Evolutionary conservation across 2,329 filamentous ascomycete species (phyloP).

Genomic region (Drechslera avenae): DNA sequence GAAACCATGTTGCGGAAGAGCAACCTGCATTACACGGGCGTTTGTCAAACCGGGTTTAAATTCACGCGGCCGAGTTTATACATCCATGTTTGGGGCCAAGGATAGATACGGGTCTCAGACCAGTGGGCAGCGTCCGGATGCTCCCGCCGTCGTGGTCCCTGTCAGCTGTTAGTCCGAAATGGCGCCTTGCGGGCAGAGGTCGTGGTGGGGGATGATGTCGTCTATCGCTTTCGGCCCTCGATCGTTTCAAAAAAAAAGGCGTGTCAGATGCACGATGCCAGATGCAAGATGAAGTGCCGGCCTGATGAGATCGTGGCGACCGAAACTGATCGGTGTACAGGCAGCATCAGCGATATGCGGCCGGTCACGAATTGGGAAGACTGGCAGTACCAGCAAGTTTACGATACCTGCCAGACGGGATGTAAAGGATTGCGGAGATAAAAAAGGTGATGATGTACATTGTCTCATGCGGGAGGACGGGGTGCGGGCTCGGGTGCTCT

Average conservation of each 20-base stretch:
- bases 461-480: too few species aligned
- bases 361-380: slow-evolving; percentile 5
- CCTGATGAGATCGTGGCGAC: not conserved
- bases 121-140: slow-evolving; percentile 1
- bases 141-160: slow-evolving; percentile 9
- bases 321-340: not conserved
- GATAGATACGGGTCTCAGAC: slow-evolving; percentile 2
- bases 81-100: not conserved
- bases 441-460: not conserved
- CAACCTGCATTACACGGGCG: too few species aligned
- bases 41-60: not conserved
- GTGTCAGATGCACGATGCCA: not conserved
- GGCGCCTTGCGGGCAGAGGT: not conserved
- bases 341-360: slow-evolving; percentile 1
- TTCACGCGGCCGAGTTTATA: not conserved
- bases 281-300: not conserved
- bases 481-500: too few species aligned
- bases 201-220: slow-evolving; percentile 1
- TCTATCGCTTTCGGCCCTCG: not conserved
- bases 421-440: slow-evolving; percentile 3
- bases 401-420: not conserved
- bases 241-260: too few species aligned
- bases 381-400: not conserved
- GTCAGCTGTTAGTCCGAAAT: slow-evolving; percentile 2
- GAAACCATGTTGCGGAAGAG: too few species aligned